phyloP scores from a whole-genome alignment of 345 rosid species.

The Populus ilicifolia region DNA sequence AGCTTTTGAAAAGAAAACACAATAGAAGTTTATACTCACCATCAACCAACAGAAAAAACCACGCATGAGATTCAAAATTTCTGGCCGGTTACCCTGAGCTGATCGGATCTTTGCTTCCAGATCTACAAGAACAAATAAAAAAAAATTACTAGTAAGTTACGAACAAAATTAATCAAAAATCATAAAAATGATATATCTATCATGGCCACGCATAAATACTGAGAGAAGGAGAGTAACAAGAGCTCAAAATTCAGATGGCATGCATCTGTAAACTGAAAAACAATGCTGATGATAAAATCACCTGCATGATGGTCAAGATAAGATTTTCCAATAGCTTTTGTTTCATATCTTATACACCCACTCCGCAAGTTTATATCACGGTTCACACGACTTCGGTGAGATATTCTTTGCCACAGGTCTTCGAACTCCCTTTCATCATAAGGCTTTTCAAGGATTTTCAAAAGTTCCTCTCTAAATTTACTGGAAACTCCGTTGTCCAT shows the following conservation, averaged over 20 bases:
- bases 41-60: slow-evolving; percentile 70
- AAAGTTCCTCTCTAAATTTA: slow-evolving; percentile 46
- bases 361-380: slow-evolving; percentile 28
- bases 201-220: not conserved
- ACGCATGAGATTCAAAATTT: slow-evolving; percentile 57
- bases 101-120: slow-evolving; percentile 24
- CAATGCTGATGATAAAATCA: slow-evolving; percentile 16
- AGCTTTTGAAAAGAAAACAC: not conserved
- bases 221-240: not conserved
- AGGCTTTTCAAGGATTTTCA: slow-evolving; percentile 42
- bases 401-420: slow-evolving; percentile 25
- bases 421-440: slow-evolving; percentile 38
- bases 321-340: slow-evolving; percentile 30
- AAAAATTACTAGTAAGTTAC: not conserved
- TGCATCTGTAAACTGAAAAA: slow-evolving; percentile 3
- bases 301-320: slow-evolving; percentile 50
- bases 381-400: slow-evolving; percentile 18
- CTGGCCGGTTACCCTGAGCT: slow-evolving; percentile 16
- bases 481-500: slow-evolving; percentile 19
- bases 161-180: not conserved
- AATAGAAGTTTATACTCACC: slow-evolving; percentile 39
- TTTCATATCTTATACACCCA: slow-evolving; percentile 18
- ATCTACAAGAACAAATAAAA: slow-evolving; percentile 37
- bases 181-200: not conserved
- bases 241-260: not conserved